Evolutionary conservation across 371 early-diverging fungal genomes (phyloP).

Genomic region (Mycotypha africana): DNA sequence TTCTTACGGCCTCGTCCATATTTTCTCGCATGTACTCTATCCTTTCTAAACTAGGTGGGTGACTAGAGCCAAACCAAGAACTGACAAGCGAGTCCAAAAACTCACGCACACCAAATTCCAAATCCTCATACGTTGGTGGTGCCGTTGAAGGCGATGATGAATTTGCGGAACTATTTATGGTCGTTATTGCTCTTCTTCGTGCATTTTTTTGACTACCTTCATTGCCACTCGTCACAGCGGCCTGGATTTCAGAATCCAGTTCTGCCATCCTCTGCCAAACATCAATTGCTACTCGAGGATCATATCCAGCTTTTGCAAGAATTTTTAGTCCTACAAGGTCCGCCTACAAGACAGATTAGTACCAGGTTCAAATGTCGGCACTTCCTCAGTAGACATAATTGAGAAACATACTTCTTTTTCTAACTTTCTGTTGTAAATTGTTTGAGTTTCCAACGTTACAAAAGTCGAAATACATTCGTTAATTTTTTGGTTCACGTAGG

Average conservation of each 20-base stretch:
- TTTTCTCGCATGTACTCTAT: constrained; percentile 39
- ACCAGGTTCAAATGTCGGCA: neutral
- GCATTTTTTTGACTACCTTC: neutral
- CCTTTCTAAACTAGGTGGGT: constrained; percentile 42
- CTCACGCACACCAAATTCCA: constrained; percentile 15
- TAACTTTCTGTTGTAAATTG: constrained; percentile 34
- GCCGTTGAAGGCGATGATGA: neutral
- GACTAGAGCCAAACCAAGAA: constrained; percentile 45
- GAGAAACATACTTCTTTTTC: constrained; percentile 29
- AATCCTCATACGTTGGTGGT: constrained; percentile 3
- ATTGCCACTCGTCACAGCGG: neutral
- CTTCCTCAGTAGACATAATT: neutral
- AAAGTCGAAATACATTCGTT: constrained; percentile 32
- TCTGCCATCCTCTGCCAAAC: constrained; percentile 46
- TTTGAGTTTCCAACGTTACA: constrained; percentile 28
- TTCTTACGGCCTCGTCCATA: constrained; percentile 30
- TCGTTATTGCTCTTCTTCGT: no score
- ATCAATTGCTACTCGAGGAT: constrained; percentile 40
- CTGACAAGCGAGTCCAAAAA: constrained; percentile 22
- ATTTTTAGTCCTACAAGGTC: constrained; percentile 45
- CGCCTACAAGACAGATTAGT: neutral
- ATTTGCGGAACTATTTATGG: no score
- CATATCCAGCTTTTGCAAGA: constrained; percentile 50
- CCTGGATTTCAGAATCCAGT: constrained; percentile 5
- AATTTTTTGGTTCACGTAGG: constrained; percentile 42